Evolutionary conservation across 345 rosid genomes (phyloP).

Genomic region (sweet orange (Citrus sinensis)): DNA sequence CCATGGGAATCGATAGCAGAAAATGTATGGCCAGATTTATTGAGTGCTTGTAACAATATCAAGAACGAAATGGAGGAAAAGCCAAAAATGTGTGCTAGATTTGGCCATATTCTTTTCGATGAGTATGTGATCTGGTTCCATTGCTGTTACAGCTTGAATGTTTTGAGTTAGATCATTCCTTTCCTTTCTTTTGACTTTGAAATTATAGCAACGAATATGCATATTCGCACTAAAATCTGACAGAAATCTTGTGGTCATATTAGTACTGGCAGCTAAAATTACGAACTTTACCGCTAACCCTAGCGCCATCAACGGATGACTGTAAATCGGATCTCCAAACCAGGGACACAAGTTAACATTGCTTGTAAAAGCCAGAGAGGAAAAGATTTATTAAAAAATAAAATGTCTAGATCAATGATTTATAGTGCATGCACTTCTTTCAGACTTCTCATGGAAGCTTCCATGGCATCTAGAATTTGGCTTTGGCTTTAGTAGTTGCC

Average conservation of each 20-base stretch:
- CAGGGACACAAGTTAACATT: background rate
- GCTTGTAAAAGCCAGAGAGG: background rate
- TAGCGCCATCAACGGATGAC: background rate
- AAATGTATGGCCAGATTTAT: conserved; percentile 21
- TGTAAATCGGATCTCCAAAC: background rate
- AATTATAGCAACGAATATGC: too few relatives aligned
- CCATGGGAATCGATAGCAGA: conserved; percentile 23
- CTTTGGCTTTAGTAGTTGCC: background rate
- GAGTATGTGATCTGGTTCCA: conserved; percentile 6
- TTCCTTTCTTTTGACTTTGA: background rate
- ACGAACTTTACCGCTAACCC: background rate
- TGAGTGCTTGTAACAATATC: conserved; percentile 14
- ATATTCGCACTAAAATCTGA: too few relatives aligned
- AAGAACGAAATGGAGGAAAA: conserved; percentile 15
- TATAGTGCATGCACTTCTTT: background rate
- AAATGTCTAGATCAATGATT: background rate
- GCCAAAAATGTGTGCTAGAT: conserved; percentile 23
- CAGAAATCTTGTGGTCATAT: too few relatives aligned
- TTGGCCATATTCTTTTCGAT: conserved; percentile 24
- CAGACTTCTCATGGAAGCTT: background rate
- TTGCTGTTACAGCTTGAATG: background rate
- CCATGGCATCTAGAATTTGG: background rate
- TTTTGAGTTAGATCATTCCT: background rate
- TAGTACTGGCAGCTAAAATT: too few relatives aligned
- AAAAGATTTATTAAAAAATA: background rate